Base-by-base conservation (phyloP, 257 asterid genomes). In the Plectranthus barbatus region DNA sequence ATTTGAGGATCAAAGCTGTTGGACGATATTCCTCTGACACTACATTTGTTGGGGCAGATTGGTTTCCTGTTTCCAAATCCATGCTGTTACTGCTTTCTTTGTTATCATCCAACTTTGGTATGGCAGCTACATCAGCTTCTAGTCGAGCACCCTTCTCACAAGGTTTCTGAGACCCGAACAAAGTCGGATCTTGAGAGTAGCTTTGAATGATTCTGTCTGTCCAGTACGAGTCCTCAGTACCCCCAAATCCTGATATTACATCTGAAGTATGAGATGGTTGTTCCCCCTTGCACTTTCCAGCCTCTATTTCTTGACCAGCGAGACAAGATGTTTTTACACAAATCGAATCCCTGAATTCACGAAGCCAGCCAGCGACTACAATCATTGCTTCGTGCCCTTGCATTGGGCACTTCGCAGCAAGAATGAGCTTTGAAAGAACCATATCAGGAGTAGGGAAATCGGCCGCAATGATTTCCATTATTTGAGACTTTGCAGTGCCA, bases 201-300 rank as follows among this genome's bases (percentile, higher is more conserved):
- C 61, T 49, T 57, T 79, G 76, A 34, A 83, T 83, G 37, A 76
- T 70, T 74, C 82, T 77, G 66, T 83, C 91, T 1, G 87, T 81
- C 94, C 94, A 88, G 73, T 80, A 83, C 0, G 85, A 73, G 76
- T 83, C 91, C 48, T 81, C 70, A 3, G 59, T 62, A 60, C 87
- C 87, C 54, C 60, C 74, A 63, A 34, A 13, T 45, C 50, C 82
- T 67, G 42, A 26, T 26, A n/a, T 34, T 17, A 66, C 50, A 66
- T 70, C 76, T 37, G 60, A 34, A 60, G 67, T 56, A 21, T 55
- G 80, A 51, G 60, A 44, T 42, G 68, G 52, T 5, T 67, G 69
- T 26, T 71, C 64, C 9, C 55, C 61, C 42, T 21, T 11, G 14
- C 44, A 51, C 64, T 64, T 66, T 23, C 54, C 80, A 8, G 47